Percentiles rank a stretch among this genome's conserved stretches.
Evolutionary conservation across 345 rosid species (phyloP).

Genomic region (Acer saccharum): DNA sequence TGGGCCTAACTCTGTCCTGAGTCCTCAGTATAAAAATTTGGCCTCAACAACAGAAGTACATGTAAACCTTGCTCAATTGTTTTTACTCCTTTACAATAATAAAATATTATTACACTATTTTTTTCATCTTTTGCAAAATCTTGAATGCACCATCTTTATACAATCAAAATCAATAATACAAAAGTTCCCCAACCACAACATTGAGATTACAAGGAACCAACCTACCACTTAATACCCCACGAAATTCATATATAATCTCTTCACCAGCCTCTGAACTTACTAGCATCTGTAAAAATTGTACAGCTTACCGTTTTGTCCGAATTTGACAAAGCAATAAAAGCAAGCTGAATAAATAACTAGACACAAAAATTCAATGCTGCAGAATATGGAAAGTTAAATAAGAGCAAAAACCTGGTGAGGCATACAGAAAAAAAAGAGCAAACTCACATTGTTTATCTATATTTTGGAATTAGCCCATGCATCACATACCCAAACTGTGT

Average conservation of each 20-base stretch:
- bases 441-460: background rate
- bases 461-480: background rate
- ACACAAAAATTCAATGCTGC: background rate
- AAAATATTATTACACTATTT: background rate
- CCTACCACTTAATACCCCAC: conserved; percentile 10
- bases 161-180: background rate
- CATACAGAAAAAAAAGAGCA: background rate
- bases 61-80: background rate
- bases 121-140: background rate
- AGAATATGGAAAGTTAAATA: background rate
- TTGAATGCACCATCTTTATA: background rate
- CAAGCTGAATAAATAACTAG: background rate
- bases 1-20: background rate
- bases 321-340: background rate
- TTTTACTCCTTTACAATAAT: background rate
- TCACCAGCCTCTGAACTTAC: background rate
- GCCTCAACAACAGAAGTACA: background rate
- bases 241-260: background rate
- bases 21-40: background rate
- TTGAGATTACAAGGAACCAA: conserved; percentile 10
- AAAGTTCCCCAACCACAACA: background rate
- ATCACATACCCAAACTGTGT: background rate
- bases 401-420: background rate
- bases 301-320: conserved; percentile 2
- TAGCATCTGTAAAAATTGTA: conserved; percentile 3